A percentile compares a stretch with the other conserved stretches of the same genome.
Evolutionary conservation across 1,284 basidiomycete genomes (phyloP).

Genomic region (Xerocomus minutiporus): DNA sequence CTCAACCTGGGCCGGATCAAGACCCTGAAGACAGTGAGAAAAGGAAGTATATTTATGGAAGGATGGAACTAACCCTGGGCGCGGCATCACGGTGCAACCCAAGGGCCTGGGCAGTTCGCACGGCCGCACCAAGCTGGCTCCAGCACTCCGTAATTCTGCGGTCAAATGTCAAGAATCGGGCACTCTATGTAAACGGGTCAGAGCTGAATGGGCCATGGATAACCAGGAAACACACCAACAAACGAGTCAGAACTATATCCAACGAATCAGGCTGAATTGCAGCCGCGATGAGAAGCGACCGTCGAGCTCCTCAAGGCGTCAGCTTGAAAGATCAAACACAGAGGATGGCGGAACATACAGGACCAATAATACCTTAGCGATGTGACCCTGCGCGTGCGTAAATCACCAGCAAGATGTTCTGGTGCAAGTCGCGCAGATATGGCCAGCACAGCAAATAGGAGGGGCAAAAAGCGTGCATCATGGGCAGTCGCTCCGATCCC

Average conservation of each 20-base stretch:
- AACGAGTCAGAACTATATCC: conserved; percentile 82
- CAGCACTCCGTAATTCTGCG: conserved; percentile 90
- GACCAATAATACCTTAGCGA: conserved; percentile 92
- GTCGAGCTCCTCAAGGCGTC: conserved; percentile 54
- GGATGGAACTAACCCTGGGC: conserved; percentile 58
- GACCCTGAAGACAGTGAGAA: conserved; percentile 44
- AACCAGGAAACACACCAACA: conserved; percentile 56
- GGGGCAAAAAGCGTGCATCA: conserved; percentile 83
- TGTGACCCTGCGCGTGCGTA: conserved; percentile 67
- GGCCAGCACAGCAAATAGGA: conserved; percentile 91
- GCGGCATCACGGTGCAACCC: conserved; percentile 89
- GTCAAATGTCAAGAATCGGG: conserved; percentile 87
- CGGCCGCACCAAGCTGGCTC: conserved; percentile 90
- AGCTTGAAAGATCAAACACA: conserved; percentile 6
- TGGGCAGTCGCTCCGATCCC: conserved; percentile 69
- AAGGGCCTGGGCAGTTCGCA: conserved; percentile 90
- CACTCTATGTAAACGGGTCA: conserved; percentile 51
- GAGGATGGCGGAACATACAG: conserved; percentile 53
- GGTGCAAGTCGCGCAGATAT: conserved; percentile 84
- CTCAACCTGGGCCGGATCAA: conserved; percentile 79
- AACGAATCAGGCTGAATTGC: conserved; percentile 88
- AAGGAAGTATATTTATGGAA: conserved; percentile 3
- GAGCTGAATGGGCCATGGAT: conserved; percentile 4
- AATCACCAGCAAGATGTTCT: conserved; percentile 77
- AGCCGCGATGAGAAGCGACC: conserved; percentile 82